Conservation (phyloP, 768 basidiomycete genomes). For the Suillus brevipes region DNA sequence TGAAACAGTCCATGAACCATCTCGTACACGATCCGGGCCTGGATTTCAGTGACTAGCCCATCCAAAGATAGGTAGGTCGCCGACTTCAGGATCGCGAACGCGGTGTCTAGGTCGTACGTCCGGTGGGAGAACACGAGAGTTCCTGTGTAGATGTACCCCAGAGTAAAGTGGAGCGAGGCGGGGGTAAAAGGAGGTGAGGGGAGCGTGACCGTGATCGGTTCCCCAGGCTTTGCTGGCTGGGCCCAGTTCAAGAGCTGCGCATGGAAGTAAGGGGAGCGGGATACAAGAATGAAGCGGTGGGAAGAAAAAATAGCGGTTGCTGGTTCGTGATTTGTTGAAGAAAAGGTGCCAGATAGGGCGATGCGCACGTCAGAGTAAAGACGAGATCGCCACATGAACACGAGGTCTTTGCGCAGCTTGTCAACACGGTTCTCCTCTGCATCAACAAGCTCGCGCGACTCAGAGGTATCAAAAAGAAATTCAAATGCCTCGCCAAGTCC, state of each 20-base stretch:
- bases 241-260: constrained; percentile 73
- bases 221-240: constrained; percentile 33
- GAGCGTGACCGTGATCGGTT: constrained; percentile 64
- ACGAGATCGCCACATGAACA: constrained; percentile 95
- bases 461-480: constrained; percentile 73
- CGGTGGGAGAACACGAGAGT: constrained; percentile 92
- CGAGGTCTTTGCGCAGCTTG: constrained; percentile 88
- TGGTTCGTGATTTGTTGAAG: constrained; percentile 60
- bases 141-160: constrained; percentile 94
- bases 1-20: constrained; percentile 91
- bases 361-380: constrained; percentile 92
- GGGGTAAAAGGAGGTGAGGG: constrained; percentile 95
- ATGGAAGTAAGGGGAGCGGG: constrained; percentile 87
- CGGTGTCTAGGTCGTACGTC: constrained; percentile 89
- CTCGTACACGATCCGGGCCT: constrained; percentile 81
- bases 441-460: constrained; percentile 43
- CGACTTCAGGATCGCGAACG: constrained; percentile 84
- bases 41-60: constrained; percentile 75
- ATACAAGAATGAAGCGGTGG: constrained; percentile 90
- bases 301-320: constrained; percentile 86
- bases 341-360: constrained; percentile 69
- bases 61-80: constrained; percentile 78
- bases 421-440: constrained; percentile 64
- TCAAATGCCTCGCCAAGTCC: constrained; percentile 87
- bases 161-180: constrained; percentile 88